Base-by-base conservation (phyloP, 805 yeast genomes). In the Kurtzmaniella cleridarum region DNA sequence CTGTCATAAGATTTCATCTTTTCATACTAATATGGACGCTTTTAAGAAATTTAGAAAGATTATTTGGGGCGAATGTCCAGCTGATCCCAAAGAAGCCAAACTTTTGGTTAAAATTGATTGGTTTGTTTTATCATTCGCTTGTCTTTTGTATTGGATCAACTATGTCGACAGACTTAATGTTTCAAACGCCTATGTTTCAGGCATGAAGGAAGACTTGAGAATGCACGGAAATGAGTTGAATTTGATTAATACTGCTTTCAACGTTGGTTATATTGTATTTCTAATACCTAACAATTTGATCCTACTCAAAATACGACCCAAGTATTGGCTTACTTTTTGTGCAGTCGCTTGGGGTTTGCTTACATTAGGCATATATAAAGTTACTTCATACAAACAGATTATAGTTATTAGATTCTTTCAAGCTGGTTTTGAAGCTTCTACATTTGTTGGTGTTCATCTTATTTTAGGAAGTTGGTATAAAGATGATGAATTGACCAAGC, bases 251-350 rank as follows among this genome's bases (percentile, higher is more conserved):
- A 76, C 83, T 0, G 69, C 75, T 37, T 79, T 77, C 55, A 76
- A 73, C 16, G 69, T 76, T 7, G 89, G 88, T 2, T 78, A 78
- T 51, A 71, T 75, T 24, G 63, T 81, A 14, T 79, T 79, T 7
- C 73, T 78, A 68, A 56, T 81, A 28, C 89, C 89, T 2, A 71
- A 78, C 48, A 79, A 79, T 46, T 44, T 80, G 45, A 64, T 77
- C 27, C 53, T 77, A 14, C 53, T 76, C 41, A 68, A 66, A 37
- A 62, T 79, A 1, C 68, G 77, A 32, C 87, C 85, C 2, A 60
- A 76, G 37, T 70, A 71, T 41, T 76, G 83, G 79, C 51, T 78
- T 42, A 64, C 72, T 34, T 73, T 73, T 48, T 69, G 81, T 54
- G 69, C 75, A 24, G 55, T 76, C 34, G 58, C 72, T 7, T 78